Percentiles rank a stretch among this genome's conserved stretches.
Evolutionary conservation across 768 basidiomycete genomes (phyloP).

Genomic region (Hygrocybe coccinea): DNA sequence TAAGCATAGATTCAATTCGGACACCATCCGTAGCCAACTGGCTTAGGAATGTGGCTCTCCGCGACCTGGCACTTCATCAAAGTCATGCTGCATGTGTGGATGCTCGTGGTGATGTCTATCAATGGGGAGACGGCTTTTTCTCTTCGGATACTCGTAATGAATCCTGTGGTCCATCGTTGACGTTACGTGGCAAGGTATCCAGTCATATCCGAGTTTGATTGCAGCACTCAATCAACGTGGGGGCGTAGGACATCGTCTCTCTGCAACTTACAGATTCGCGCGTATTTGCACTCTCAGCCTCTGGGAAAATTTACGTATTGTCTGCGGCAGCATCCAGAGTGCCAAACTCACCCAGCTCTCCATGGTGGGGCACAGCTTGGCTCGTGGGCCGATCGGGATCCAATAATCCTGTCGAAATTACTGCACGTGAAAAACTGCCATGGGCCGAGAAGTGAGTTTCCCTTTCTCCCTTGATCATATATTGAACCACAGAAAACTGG

Average conservation of each 20-base stretch:
- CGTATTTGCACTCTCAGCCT: slow-evolving; percentile 74
- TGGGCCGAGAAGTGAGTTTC: slow-evolving; percentile 61
- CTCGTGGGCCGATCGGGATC: slow-evolving; percentile 49
- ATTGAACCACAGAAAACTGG: not conserved
- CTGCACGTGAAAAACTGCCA: slow-evolving; percentile 48
- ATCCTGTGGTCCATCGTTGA: slow-evolving; percentile 41
- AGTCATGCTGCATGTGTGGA: slow-evolving; percentile 73
- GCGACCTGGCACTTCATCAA: slow-evolving; percentile 65
- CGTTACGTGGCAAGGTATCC: slow-evolving; percentile 59
- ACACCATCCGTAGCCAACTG: slow-evolving; percentile 49
- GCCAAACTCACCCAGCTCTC: slow-evolving; percentile 45
- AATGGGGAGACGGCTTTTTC: slow-evolving; percentile 72
- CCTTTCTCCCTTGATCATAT: not conserved
- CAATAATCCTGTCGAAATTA: slow-evolving; percentile 58
- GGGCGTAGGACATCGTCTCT: slow-evolving; percentile 58
- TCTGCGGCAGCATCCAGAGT: slow-evolving; percentile 42
- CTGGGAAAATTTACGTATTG: slow-evolving; percentile 71
- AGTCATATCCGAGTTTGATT: not conserved
- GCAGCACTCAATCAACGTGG: not conserved
- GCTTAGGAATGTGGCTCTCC: slow-evolving; percentile 64
- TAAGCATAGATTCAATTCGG: slow-evolving; percentile 39
- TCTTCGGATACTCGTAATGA: slow-evolving; percentile 27
- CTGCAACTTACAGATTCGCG: slow-evolving; percentile 56
- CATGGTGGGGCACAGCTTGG: slow-evolving; percentile 64
- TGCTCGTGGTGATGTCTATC: slow-evolving; percentile 73